Base-by-base conservation (phyloP, 805 yeast genomes). In the Teunomyces aglyptinius region DNA sequence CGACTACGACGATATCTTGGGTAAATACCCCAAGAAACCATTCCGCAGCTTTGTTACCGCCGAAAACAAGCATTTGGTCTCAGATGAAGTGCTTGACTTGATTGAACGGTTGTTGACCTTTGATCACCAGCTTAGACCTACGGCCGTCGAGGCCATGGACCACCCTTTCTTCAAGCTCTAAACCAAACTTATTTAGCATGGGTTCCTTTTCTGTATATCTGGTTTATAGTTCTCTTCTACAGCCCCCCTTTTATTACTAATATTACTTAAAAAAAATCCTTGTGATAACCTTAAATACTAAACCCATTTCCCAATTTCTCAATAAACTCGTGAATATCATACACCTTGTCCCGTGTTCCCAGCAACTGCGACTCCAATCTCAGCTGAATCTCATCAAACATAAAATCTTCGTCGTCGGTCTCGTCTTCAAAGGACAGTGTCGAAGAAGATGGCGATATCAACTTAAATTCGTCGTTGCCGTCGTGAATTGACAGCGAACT, bases 101-200 rank as follows among this genome's bases (percentile, higher is more conserved):
- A 80, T 90, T 52, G 96, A 88, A 63, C 79, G 83, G 56, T 71
- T 91, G 51, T 73, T 90, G 56, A 78, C 87, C 49, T 90, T 88
- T 60, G 97, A 91, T 63, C 97, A 91, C 64, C 89, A 87, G 61
- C 86, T 85, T 62, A 78, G 97, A 63, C 76, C 89, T 39, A 89
- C 97, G 5, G 96, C 96, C 1, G 80, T 77, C 63, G 96, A 91
- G 64, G 94, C 96, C 22, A 82, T 89, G 86, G 80, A 68, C 11
- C 96, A 89, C 68, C 66, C 71, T 3, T 72, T 69, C 50, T 71
- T 71, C 59, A 58, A 57, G 49, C 32, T 44, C 26, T 35, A 16
- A 45, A 24, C 18, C n/a, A 22, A 22, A 19, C 26, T 24, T 24
- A 7, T 1, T 24, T 22, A 19, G 39, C 39, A 36, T 36, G 28